phyloP scores from a whole-genome alignment of 805 yeast species.

The Limtongia smithiae region DNA sequence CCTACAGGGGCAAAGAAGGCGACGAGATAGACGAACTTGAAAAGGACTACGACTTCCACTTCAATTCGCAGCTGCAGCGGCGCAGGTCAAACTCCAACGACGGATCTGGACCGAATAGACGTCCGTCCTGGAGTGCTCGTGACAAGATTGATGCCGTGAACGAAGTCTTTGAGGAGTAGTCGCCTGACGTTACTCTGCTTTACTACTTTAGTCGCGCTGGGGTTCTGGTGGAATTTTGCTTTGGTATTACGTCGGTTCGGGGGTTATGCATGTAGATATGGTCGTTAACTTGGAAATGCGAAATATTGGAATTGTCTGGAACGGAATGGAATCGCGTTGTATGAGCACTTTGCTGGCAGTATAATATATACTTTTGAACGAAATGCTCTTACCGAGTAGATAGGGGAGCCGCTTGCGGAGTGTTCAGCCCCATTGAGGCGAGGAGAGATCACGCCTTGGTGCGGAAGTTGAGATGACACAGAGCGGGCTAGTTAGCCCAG shows the following conservation, averaged over 20 bases:
- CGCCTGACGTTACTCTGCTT: conserved; percentile 5
- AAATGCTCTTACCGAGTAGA: no score
- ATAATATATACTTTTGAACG: no score
- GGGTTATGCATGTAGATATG: conserved; percentile 7
- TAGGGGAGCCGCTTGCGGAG: no score
- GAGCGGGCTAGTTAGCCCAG: no score
- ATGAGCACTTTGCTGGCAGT: no score
- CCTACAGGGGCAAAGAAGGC: conserved; percentile 30
- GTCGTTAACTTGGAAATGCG: no score
- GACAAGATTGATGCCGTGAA: conserved; percentile 18
- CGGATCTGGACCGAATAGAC: conserved; percentile 17
- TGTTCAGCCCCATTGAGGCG: no score
- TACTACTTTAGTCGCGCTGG: conserved; percentile 12
- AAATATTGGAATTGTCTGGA: no score
- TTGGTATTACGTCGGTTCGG: no score
- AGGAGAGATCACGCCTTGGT: no score
- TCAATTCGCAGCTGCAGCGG: conserved; percentile 27
- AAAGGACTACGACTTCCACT: conserved; percentile 28
- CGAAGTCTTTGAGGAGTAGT: conserved; percentile 30
- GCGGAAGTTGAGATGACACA: no score
- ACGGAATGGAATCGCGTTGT: no score
- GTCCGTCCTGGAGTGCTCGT: conserved; percentile 22
- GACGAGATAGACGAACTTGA: conserved; percentile 31
- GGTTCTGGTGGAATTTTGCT: conserved; percentile 12
- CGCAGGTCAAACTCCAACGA: conserved; percentile 33